A percentile compares a stretch with the other conserved stretches of the same genome.
These are phyloP conservation scores for Fermentozyma sake DNA, from an alignment of 1,139 yeast species.

Conservation along the genomic window DNA sequence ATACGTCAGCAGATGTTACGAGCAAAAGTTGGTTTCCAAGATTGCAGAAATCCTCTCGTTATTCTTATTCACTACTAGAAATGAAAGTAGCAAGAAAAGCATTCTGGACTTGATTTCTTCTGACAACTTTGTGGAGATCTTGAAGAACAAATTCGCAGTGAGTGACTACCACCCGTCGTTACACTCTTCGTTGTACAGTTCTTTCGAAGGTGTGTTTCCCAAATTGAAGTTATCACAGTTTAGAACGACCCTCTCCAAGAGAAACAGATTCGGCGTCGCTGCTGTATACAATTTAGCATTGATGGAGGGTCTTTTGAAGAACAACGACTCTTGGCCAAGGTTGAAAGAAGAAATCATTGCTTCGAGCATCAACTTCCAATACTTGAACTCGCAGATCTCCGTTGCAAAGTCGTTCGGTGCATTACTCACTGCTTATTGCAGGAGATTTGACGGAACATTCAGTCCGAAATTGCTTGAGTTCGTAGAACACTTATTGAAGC, in stretches of 20 bases:
- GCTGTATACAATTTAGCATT: constrained; percentile 58
- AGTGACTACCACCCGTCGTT: constrained; percentile 30
- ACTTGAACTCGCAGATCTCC: constrained; percentile 60
- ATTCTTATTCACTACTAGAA: constrained; percentile 58
- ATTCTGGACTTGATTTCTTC: constrained; percentile 44
- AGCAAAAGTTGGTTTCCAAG: constrained; percentile 56
- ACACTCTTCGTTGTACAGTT: constrained; percentile 38
- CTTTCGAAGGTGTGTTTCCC: constrained; percentile 50
- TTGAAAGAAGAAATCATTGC: constrained; percentile 49
- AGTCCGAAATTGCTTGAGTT: constrained; percentile 37
- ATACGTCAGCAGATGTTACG: constrained; percentile 47
- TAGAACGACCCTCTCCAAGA: constrained; percentile 42
- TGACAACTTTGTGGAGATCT: constrained; percentile 24
- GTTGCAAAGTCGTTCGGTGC: constrained; percentile 80
- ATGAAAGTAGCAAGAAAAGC: constrained; percentile 32
- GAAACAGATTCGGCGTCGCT: constrained; percentile 48
- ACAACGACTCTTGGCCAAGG: constrained; percentile 47
- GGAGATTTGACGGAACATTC: constrained; percentile 30
- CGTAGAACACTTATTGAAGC: constrained; percentile 46
- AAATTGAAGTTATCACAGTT: constrained; percentile 49
- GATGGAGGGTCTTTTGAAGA: constrained; percentile 56
- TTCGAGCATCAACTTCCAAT: constrained; percentile 63
- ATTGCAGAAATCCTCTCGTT: constrained; percentile 74
- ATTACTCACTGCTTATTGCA: constrained; percentile 60
- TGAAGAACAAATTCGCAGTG: constrained; percentile 29